phyloP scores from a whole-genome alignment of 2,329 filamentous ascomycete species.

The Rhinocladiella mackenziei region DNA sequence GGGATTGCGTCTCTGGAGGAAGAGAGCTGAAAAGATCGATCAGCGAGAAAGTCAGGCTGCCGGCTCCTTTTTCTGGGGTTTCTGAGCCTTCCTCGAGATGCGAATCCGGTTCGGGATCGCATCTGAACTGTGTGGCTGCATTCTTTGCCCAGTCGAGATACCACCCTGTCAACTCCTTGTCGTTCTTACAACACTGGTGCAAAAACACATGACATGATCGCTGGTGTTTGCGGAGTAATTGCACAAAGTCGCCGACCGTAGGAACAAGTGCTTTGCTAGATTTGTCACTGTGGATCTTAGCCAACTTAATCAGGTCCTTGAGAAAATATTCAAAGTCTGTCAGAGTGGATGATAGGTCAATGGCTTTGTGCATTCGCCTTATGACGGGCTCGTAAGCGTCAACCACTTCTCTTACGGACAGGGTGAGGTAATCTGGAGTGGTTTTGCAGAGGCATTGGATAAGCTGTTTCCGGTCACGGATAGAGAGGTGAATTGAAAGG shows the following conservation, averaged over 20 bases:
- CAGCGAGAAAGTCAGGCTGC: slow-evolving; percentile 42
- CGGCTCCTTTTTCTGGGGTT: slow-evolving; percentile 34
- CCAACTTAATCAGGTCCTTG: slow-evolving; percentile 63
- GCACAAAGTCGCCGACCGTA: slow-evolving; percentile 68
- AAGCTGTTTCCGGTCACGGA: slow-evolving; percentile 70
- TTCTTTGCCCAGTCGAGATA: slow-evolving; percentile 60
- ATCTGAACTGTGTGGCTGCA: slow-evolving; percentile 54
- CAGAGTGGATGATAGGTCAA: slow-evolving; percentile 67
- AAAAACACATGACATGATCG: slow-evolving; percentile 64
- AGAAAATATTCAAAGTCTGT: slow-evolving; percentile 65
- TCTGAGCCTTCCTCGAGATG: slow-evolving; percentile 28
- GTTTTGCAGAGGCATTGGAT: slow-evolving; percentile 62
- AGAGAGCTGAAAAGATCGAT: slow-evolving; percentile 47
- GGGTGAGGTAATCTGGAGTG: slow-evolving; percentile 69
- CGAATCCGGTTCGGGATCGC: slow-evolving; percentile 9
- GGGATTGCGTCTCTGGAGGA: slow-evolving; percentile 43
- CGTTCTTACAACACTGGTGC: slow-evolving; percentile 64
- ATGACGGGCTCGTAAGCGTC: slow-evolving; percentile 72
- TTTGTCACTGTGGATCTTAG: slow-evolving; percentile 38
- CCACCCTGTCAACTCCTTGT: slow-evolving; percentile 59
- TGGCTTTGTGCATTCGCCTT: slow-evolving; percentile 63
- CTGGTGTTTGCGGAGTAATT: slow-evolving; percentile 62
- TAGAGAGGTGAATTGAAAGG: slow-evolving; percentile 64
- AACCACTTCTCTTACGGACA: slow-evolving; percentile 61
- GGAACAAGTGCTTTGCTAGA: slow-evolving; percentile 41